Conservation (phyloP, 2,329 filamentous ascomycete species). For the Penicillium occitanis region DNA sequence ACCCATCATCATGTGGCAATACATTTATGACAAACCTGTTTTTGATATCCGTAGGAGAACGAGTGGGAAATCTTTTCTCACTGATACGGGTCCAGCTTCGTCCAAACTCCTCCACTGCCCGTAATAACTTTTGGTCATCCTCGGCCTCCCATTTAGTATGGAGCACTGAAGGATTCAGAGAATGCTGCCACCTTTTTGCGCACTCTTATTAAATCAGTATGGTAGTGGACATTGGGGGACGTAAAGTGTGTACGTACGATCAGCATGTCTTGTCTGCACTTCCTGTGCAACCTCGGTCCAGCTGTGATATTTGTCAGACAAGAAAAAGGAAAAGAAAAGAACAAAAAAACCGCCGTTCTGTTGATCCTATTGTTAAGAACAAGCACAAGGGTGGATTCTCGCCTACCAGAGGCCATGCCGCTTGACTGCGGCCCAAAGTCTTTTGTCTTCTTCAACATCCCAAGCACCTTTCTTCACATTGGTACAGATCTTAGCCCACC, state of each 20-base stretch:
- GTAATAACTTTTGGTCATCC: not conserved
- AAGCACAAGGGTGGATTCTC: too few species aligned
- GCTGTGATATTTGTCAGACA: not conserved
- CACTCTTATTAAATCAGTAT: not conserved
- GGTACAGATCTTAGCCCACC: too few species aligned
- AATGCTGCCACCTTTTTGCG: slow-evolving; percentile 3
- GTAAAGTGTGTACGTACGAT: not conserved
- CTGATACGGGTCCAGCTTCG: slow-evolving; percentile 1
- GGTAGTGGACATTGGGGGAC: not conserved
- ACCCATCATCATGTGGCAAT: too few species aligned
- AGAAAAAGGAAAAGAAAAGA: too few species aligned
- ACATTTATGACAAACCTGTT: not conserved
- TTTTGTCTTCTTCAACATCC: too few species aligned
- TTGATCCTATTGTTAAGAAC: too few species aligned
- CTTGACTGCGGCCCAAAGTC: too few species aligned
- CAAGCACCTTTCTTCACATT: too few species aligned
- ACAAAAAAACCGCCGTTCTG: too few species aligned
- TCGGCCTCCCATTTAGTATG: not conserved
- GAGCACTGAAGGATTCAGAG: not conserved
- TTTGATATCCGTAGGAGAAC: slow-evolving; percentile 3
- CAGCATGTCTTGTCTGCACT: slow-evolving; percentile 3
- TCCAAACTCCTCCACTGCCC: not conserved
- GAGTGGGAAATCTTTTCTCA: not conserved
- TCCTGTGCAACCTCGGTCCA: not conserved
- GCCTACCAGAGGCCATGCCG: too few species aligned